These are phyloP conservation scores for Didymella sp. DNA, from an alignment of 2,329 filamentous ascomycete genomes.

Conservation along the genomic window DNA sequence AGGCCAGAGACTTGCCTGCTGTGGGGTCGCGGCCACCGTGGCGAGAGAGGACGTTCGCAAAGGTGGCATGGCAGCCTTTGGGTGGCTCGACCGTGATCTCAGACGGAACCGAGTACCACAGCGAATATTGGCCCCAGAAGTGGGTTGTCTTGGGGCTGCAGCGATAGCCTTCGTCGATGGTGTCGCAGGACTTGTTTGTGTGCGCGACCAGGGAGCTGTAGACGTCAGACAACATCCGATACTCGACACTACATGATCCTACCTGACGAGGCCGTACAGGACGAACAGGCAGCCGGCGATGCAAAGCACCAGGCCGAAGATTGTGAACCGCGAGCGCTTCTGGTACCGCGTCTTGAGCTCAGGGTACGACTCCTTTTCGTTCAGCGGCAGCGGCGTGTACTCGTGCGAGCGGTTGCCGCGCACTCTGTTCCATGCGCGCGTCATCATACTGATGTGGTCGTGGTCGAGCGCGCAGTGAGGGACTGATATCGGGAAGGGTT, in stretches of 20 bases:
- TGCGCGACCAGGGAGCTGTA: conserved; percentile 28
- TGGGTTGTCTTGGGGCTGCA: conserved; percentile 69
- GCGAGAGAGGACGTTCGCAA: conserved; percentile 81
- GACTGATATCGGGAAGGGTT: neutral
- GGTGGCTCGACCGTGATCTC: conserved; percentile 68
- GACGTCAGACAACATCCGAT: too few relatives aligned
- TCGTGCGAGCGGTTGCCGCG: conserved; percentile 31
- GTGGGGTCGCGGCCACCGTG: conserved; percentile 88
- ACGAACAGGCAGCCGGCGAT: conserved; percentile 27
- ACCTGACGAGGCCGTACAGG: conserved; percentile 39
- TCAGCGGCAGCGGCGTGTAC: conserved; percentile 41
- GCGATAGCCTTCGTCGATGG: conserved; percentile 64
- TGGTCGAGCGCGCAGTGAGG: neutral
- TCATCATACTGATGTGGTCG: conserved; percentile 27
- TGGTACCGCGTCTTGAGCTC: conserved; percentile 28
- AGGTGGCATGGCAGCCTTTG: conserved; percentile 73
- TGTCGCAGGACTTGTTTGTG: conserved; percentile 57
- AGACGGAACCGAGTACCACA: conserved; percentile 78
- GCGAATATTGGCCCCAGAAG: conserved; percentile 87
- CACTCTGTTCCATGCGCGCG: conserved; percentile 40
- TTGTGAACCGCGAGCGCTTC: conserved; percentile 16
- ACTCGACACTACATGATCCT: too few relatives aligned
- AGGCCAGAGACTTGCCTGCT: conserved; percentile 66
- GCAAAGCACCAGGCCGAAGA: conserved; percentile 26
- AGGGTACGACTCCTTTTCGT: conserved; percentile 36